These are phyloP conservation scores for Solanum paucissectum DNA, from an alignment of 257 asterid genomes.

Conservation along the genomic window DNA sequence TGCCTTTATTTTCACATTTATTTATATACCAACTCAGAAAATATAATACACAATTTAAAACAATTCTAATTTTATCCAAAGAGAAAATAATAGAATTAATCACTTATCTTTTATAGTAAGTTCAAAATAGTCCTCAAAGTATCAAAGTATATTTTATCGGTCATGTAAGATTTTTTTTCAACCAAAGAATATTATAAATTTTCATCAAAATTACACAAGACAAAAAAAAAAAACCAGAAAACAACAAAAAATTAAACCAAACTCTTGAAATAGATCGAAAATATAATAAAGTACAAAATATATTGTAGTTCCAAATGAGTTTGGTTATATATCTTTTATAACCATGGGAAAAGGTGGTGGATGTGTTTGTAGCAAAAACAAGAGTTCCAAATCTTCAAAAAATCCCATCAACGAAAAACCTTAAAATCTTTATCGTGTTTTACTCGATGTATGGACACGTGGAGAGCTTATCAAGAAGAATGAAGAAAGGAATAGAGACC, in stretches of 20 bases:
- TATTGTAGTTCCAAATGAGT: neutral
- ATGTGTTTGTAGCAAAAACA: slow-evolving; percentile 79
- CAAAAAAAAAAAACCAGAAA: neutral
- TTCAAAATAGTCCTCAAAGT: neutral
- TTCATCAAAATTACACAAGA: neutral
- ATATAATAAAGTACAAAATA: neutral
- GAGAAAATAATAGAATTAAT: neutral
- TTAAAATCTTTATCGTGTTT: slow-evolving; percentile 55
- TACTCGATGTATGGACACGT: slow-evolving; percentile 98
- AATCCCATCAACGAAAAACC: neutral
- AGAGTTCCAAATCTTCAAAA: slow-evolving; percentile 20
- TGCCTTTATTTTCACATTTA: neutral
- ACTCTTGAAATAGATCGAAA: neutral
- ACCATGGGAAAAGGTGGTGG: slow-evolving; percentile 97
- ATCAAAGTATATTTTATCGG: neutral
- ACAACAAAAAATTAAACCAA: neutral
- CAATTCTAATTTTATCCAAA: neutral
- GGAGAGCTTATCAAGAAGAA: slow-evolving; percentile 67
- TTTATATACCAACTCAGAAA: neutral
- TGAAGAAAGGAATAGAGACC: slow-evolving; percentile 66
- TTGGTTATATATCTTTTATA: neutral
- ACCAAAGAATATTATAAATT: neutral
- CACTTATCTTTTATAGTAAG: neutral
- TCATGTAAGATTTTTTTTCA: neutral
- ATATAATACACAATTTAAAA: neutral